Evolutionary conservation across 164 flowering plant genomes (phyloP), one percentile per base, ranked within the genome.

Genomic region (Nymphaea thermarum): DNA sequence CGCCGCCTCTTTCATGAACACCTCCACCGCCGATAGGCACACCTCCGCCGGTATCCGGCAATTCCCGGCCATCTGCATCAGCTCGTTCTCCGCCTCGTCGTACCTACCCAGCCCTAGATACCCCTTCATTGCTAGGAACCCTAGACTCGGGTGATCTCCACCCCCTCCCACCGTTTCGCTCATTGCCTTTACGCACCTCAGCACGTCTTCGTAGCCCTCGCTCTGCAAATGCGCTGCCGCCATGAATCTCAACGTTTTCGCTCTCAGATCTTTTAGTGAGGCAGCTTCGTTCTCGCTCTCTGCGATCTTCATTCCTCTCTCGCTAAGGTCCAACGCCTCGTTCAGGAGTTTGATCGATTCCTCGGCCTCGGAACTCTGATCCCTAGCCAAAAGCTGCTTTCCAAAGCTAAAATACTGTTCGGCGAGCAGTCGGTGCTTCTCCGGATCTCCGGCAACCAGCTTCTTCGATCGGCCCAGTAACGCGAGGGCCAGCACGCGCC

Each of bases 81-180:
- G 80, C 83, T 95, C 99, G 79, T 85, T 86, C 90, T 95, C 99
- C 0, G 99, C 98, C 66, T 95, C 98, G 2, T 51, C 80, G 62
- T 66, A 67, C 81, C 83, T 85, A 66, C 88, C 91, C 62, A 92
- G 53, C 65, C 98, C 99, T 44, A 92, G 70, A 92, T 92, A 95
- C 17, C 91, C 96, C 78, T 90, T 95, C 90, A 91, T 83, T 1
- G 98, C 96, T 84, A 95, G 60, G 43, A 91, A 96, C 17, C 83
- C 81, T 76, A 90, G 73, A 65, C 88, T 77, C 18, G 97, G 92
- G 65, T 94, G 99, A 14, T 86, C 93, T 42, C 36, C 36, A 16
- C 67, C 15, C 4, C 66, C 42, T 8, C 51, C 63, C 17, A 66
- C 74, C 7, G 71, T 77, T 6, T 90, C 94, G 75, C 93, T 83